phyloP scores from a whole-genome alignment of 1,284 basidiomycete genomes.

The Cutaneotrichosporon cyanovorans region DNA sequence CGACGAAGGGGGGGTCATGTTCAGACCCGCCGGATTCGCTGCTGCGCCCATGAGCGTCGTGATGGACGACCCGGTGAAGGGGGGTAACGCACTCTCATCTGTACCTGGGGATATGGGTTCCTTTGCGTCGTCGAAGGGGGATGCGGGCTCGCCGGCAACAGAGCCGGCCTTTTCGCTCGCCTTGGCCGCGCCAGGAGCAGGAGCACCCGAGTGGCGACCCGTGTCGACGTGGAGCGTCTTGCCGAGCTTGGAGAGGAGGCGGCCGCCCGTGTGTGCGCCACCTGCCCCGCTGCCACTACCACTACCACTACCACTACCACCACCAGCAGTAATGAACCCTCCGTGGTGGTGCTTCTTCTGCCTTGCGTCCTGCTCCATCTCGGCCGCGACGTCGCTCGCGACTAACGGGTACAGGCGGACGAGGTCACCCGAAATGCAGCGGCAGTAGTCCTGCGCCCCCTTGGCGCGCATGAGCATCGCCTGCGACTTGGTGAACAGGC shows the following conservation, averaged over 20 bases:
- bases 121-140: no score
- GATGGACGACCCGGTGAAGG: conserved; percentile 1
- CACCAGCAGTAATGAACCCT: no score
- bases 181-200: no score
- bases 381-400: conserved; percentile 36
- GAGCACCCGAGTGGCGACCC: no score
- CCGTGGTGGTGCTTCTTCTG: conserved; percentile 16
- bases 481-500: conserved; percentile 49
- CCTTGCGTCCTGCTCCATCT: conserved; percentile 33
- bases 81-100: conserved; percentile 14
- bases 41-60: conserved; percentile 15
- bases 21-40: conserved; percentile 3
- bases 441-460: conserved; percentile 43
- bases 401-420: conserved; percentile 42
- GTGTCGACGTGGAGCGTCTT: conserved; percentile 20
- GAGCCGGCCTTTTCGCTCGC: no score
- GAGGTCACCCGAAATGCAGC: conserved; percentile 41
- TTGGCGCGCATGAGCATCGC: conserved; percentile 46
- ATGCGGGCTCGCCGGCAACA: no score
- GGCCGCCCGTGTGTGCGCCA: no score
- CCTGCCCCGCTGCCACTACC: no score
- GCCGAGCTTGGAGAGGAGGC: conserved; percentile 15
- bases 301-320: no score
- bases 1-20: no score
- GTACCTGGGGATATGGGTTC: conserved; percentile 9